Base-by-base conservation (phyloP, 495 filamentous ascomycete species). In the Acidomyces sp. region DNA sequence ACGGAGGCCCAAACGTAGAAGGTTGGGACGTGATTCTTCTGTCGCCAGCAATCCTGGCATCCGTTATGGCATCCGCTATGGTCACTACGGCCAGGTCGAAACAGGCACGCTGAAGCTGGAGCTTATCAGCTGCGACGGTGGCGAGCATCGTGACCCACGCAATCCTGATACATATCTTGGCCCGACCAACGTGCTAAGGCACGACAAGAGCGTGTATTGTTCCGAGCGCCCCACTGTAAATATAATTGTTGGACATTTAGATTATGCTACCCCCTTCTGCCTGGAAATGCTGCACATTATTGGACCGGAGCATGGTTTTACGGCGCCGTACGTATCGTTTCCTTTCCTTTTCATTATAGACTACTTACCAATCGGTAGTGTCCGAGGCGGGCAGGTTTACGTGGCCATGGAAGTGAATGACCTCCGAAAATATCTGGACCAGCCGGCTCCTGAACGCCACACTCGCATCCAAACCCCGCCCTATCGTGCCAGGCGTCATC, bases 331-430 rank as follows among this genome's bases (percentile, higher is more conserved):
- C 57, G 86, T 73, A 34, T 47, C 23, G 21, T 19, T 28, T 28
- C 26, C 26, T 28, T 28, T 7, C 13, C 26, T 28, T 13, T 28
- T 13, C 7, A 28, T 28, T 7, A 28, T 13, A 13, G 13, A 7
- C 26, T 7, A 7, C 7, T 13, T 35, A 23, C 18, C 4, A 27
- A 21, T 21, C 4, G 34, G 30, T 50, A 92, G 84, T 37, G 78
- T 93, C 34, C 82, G 87, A 63, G 85, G 92, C 67, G 88, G 88
- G 17, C 82, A 93, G 77, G 73, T 96, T 4, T 93, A 95, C 55
- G 70, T 95, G 26, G 75, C 82, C 4, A 93, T 94, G 86, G 70
- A 72, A 13, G 68, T 72, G 10, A 72, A 87, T 42, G 80, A 88
- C 39, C 66, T 93, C 12, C 59, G 90, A 20, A 65, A 63, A 24